Base-by-base conservation (phyloP, 2,329 filamentous ascomycete genomes). In the Metarhizium brunneum region DNA sequence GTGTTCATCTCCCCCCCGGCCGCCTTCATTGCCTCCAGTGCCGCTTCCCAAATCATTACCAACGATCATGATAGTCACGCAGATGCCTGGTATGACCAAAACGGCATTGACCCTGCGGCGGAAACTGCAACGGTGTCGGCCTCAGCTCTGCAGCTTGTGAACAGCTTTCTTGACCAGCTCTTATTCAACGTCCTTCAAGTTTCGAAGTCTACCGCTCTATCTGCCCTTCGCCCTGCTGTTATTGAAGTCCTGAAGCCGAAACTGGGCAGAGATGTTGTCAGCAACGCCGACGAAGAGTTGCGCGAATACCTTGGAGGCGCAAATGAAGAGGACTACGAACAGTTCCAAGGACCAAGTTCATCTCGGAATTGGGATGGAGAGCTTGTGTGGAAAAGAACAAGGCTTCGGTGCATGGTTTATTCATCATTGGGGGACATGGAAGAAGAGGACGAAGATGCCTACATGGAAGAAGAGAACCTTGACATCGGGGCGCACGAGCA, bases 401-500 rank as follows among this genome's bases (percentile, higher is more conserved):
- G 94, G 54, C 74, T 99, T 64, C 84, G 94, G 58, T 96, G 94
- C 69, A 99, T 99, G 94, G 92, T 99, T 25, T 97, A 97, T 69
- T 97, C 92, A 8, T 92, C 94, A 8, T 77, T 99, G 6, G 94
- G 94, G 48, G 92, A 99, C 66, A 85, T 99, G 80, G 95, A 99
- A 70, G 94, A 99, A 72, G 92, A 97, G 62, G 94, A 99, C 61
- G 94, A 97, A 69, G 92, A 96, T 66, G 84, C 85, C 52, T 90
- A 90, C 65, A 88, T 95, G 67, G 85, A 91, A 60, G 84, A 90
- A 64, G 90, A 94, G 56, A 82, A 88, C 45, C 77, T 92, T 11
- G 81, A 84, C 42, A 75, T 78, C 50, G 77, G 78, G 53, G 74
- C 73, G 29, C 75, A 80, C 45, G 83, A 85, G 57, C 75, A 80